Evolutionary conservation across 768 basidiomycete species (phyloP), one percentile per base, ranked within the genome.

Genomic region (Royoungia palumana): DNA sequence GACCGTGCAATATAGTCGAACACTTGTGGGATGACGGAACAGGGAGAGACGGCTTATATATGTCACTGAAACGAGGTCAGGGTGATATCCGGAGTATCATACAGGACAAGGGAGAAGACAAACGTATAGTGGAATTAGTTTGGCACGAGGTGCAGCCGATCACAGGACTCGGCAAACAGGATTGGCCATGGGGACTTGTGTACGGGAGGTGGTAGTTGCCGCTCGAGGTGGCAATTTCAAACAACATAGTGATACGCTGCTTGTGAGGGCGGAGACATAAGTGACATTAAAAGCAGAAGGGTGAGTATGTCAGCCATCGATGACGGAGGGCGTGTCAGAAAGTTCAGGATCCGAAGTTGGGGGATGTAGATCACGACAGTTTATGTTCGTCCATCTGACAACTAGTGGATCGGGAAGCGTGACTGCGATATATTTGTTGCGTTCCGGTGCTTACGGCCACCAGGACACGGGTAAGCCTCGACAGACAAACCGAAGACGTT

Each of bases 11-110:
- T 57, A 56, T 53, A 55, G 60, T 59, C 51, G 57, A 51, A 54
- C 40, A 57, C 55, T 59, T 49, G 55, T 45, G 43, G 50, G 38
- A 50, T 39, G 25, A 52, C 54, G 48, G 49, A 41, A 56, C 46
- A 41, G 44, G 53, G 41, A 51, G 53, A 54, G 67, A 44, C 37
- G 45, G 38, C 43, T 59, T 65, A 61, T 69, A 60, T 64, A 58
- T 51, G 53, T 57, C 57, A 49, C 45, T 62, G 62, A 63, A 74
- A 75, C 66, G 74, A 75, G 75, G 73, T 64, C 61, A 59, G 57
- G 62, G 65, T 67, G 65, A 59, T 63, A 52, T 61, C 44, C 50
- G 40, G 48, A 42, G 41, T 49, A 59, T 57, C 54, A 55, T 54
- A 50, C 62, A 49, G 53, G 47, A 58, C 56, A 39, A 57, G 53